Base-by-base conservation (phyloP, 352 stramenopile genomes). In the Phytophthora capsici region DNA sequence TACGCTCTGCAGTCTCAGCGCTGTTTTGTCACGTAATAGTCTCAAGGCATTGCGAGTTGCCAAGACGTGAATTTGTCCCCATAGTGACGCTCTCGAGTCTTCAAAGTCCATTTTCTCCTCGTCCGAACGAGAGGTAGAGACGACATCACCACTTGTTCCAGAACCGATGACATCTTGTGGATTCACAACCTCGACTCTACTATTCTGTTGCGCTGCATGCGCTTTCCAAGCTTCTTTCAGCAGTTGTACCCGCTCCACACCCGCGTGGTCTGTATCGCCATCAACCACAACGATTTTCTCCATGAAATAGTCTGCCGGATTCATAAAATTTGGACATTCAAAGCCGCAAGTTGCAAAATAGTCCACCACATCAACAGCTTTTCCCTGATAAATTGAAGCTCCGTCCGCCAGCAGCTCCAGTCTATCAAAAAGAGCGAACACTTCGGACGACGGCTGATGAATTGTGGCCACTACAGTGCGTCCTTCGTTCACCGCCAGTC, bases 391-490 rank as follows among this genome's bases (percentile, higher is more conserved):
- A 43, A 84, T 62, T 19, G 63, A 70, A 3, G 63, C 58, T 4
- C 77, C 77, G 45, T 81, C 77, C n/a, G 75, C 66, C 17, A 86
- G 66, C 22, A 86, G 38, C 26, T 79, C 69, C 25, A 86, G 50
- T 9, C 53, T 40, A 37, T 84, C 77, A 58, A 86, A 86, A 12
- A 84, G 57, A 12, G 52, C 66, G 40, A 77, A 86, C 3, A 84
- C 61, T 34, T 86, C 71, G 0, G 77, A 90, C 50, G 81, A 93
- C 16, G 89, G 89, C 66, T 88, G 76, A 41, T 97, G 89, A 61
- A 97, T 96, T 0, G 93, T 90, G 4, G 83, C 80, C 26, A 97
- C 69, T 14, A 97, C 77, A 6, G 89, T 97, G 22, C 90, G 88
- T 13, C 86, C 86, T 45, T 78, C 67, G 19, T 73, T 32, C 57